phyloP scores from a whole-genome alignment of 1,139 yeast genomes.

The Blastobotrys apis region DNA sequence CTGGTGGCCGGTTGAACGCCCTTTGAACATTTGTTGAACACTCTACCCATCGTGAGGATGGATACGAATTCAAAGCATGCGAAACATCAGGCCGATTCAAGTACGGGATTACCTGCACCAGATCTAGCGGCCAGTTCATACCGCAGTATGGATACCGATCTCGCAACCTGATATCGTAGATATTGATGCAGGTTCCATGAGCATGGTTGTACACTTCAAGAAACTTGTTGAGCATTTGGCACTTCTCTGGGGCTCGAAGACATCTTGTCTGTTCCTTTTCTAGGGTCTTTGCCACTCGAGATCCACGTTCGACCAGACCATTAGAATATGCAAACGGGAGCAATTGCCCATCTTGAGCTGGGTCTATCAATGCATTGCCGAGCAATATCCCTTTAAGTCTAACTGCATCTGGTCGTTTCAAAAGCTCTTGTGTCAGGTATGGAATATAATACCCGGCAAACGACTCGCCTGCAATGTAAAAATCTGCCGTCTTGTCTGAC shows the following conservation, averaged over 20 bases:
- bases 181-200: slow-evolving; percentile 54
- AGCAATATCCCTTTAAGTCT: slow-evolving; percentile 65
- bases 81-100: slow-evolving; percentile 54
- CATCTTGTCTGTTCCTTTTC: slow-evolving; percentile 33
- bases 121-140: slow-evolving; percentile 86
- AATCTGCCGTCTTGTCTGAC: slow-evolving; percentile 56
- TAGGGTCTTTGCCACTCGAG: slow-evolving; percentile 29
- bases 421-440: slow-evolving; percentile 64
- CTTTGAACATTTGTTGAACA: slow-evolving; percentile 60
- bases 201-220: slow-evolving; percentile 17
- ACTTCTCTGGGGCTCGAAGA: slow-evolving; percentile 23
- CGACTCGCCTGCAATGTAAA: slow-evolving; percentile 89
- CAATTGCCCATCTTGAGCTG: slow-evolving; percentile 75
- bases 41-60: slow-evolving; percentile 59
- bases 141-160: slow-evolving; percentile 89
- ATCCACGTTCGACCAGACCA: slow-evolving; percentile 46
- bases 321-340: slow-evolving; percentile 65
- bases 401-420: slow-evolving; percentile 32
- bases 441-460: slow-evolving; percentile 98
- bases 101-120: slow-evolving; percentile 56
- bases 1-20: slow-evolving; percentile 48
- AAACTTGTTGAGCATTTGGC: slow-evolving; percentile 25
- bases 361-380: slow-evolving; percentile 96
- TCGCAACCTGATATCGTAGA: slow-evolving; percentile 69
- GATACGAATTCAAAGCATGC: slow-evolving; percentile 43